phyloP scores from a whole-genome alignment of 345 rosid species.

The Gossypium raimondii region DNA sequence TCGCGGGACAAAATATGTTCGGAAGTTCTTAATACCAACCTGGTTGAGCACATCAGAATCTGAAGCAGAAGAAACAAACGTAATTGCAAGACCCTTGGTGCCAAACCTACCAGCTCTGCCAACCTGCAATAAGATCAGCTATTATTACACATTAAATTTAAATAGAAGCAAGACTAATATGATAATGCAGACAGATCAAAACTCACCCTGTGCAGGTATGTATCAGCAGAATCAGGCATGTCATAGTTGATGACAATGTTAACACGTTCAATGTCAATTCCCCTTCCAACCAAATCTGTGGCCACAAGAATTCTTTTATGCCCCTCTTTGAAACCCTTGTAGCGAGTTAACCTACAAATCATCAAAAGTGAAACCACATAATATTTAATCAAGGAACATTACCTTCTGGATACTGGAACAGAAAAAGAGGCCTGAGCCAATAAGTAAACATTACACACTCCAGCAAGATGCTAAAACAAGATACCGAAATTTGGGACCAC shows the following conservation, averaged over 20 bases:
- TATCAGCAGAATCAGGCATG: conserved; percentile 99
- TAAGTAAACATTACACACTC: background rate
- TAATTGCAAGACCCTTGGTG: conserved; percentile 95
- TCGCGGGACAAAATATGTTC: background rate
- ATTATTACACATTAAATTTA: background rate
- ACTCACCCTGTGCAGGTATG: conserved; percentile 89
- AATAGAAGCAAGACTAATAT: background rate
- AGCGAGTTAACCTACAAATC: conserved; percentile 71
- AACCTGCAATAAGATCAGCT: conserved; percentile 41
- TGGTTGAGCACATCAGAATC: conserved; percentile 93
- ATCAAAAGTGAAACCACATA: background rate
- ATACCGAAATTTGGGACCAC: background rate
- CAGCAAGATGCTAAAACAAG: background rate
- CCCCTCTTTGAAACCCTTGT: conserved; percentile 98
- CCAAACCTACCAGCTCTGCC: conserved; percentile 99
- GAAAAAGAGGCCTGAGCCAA: background rate
- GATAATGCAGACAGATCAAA: background rate
- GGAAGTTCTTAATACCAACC: conserved; percentile 36
- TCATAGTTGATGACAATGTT: conserved; percentile 98
- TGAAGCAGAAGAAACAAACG: conserved; percentile 86
- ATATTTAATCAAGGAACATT: background rate
- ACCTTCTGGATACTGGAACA: background rate
- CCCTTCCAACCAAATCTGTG: conserved; percentile 94
- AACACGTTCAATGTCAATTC: conserved; percentile 96
- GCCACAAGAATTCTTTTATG: conserved; percentile 97